Conservation (phyloP, 305 asterid species). For the Solanum hybrid region DNA sequence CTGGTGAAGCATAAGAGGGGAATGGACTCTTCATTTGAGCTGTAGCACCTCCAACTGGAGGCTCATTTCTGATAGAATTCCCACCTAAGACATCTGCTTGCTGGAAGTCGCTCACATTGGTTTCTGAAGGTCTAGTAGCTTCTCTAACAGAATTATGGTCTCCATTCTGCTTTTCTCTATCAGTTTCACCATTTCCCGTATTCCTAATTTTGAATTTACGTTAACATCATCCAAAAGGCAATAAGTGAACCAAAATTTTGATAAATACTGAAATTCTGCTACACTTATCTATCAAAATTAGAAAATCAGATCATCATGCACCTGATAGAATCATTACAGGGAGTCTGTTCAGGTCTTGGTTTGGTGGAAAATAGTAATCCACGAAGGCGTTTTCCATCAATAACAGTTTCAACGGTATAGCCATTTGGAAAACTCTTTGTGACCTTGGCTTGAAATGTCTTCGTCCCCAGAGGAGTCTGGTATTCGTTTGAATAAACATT, state of each 20-base stretch:
- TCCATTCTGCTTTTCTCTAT: slow-evolving; percentile 24
- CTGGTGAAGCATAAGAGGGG: slow-evolving; percentile 24
- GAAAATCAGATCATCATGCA: slow-evolving; percentile 16
- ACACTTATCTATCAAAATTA: neutral
- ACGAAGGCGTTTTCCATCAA: slow-evolving; percentile 79
- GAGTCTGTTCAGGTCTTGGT: slow-evolving; percentile 32
- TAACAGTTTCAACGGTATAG: slow-evolving; percentile 72
- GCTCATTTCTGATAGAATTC: slow-evolving; percentile 20
- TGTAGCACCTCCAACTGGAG: slow-evolving; percentile 32
- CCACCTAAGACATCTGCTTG: slow-evolving; percentile 33
- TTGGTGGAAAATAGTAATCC: slow-evolving; percentile 68
- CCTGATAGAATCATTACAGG: slow-evolving; percentile 39
- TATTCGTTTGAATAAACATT: slow-evolving; percentile 39
- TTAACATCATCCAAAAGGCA: neutral
- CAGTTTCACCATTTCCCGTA: slow-evolving; percentile 31
- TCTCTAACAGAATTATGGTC: slow-evolving; percentile 30
- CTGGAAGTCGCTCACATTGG: slow-evolving; percentile 21
- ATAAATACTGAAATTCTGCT: neutral
- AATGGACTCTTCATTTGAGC: slow-evolving; percentile 32
- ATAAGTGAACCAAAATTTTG: neutral
- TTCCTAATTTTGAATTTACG: slow-evolving; percentile 30
- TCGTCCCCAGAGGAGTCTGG: slow-evolving; percentile 48
- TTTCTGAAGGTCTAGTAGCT: slow-evolving; percentile 28
- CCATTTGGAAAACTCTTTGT: slow-evolving; percentile 55
- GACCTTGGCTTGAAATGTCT: slow-evolving; percentile 77